These are phyloP conservation scores for Mortierella sp. DNA, from an alignment of 371 early-diverging fungal species.

Conservation along the genomic window DNA sequence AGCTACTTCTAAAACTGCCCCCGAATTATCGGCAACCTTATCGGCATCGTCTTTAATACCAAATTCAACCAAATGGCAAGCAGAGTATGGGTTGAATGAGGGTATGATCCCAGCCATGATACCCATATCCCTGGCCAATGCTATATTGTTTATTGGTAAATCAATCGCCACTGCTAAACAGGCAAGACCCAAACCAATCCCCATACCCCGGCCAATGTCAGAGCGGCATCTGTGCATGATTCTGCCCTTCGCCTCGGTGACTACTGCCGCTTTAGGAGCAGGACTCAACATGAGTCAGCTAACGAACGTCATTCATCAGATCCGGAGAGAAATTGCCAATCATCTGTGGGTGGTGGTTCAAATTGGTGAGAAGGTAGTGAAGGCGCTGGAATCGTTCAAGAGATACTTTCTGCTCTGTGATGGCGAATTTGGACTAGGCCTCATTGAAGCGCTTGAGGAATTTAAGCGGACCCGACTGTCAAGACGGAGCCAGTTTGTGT, in stretches of 20 bases:
- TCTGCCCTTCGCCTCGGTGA: conserved; percentile 23
- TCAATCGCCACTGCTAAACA: conserved; percentile 72
- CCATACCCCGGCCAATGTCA: conserved; percentile 63
- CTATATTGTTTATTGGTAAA: conserved; percentile 82
- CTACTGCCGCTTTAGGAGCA: background rate
- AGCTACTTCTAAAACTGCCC: background rate
- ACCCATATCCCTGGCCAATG: conserved; percentile 63
- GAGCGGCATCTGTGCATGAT: conserved; percentile 59
- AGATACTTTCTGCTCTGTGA: conserved; percentile 76
- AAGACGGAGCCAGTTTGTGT: conserved; percentile 31
- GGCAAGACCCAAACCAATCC: conserved; percentile 43
- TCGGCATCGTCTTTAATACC: background rate
- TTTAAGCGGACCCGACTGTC: conserved; percentile 62
- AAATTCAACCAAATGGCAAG: conserved; percentile 60
- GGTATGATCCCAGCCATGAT: conserved; percentile 68
- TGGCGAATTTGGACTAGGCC: conserved; percentile 75
- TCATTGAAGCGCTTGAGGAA: conserved; percentile 70
- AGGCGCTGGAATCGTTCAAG: conserved; percentile 73
- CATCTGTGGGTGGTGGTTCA: conserved; percentile 80
- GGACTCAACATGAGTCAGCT: conserved; percentile 38
- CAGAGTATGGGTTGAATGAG: conserved; percentile 64
- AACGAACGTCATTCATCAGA: conserved; percentile 58
- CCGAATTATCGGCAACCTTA: conserved; percentile 1
- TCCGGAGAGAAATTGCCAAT: conserved; percentile 72
- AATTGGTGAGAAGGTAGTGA: conserved; percentile 68